Base-by-base conservation (phyloP, 805 yeast genomes). In the Yarrowia sp. region DNA sequence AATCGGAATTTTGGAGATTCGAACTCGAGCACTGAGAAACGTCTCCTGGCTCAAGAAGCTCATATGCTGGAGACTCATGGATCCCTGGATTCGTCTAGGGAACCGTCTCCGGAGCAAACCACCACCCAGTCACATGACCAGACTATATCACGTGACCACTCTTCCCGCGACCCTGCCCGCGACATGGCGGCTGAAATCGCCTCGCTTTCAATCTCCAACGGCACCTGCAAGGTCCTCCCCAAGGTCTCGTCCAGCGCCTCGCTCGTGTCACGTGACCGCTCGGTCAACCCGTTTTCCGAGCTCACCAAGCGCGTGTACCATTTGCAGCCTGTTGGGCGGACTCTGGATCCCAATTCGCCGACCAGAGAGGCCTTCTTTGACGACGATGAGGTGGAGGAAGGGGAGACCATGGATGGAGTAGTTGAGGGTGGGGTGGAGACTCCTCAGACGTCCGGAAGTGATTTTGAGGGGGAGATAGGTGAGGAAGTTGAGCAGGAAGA, bases 211-310 rank as follows among this genome's bases (percentile, higher is more conserved):
- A 59, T 59, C 26, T 59, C 65, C 32, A 59, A 59, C 35, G 65
- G 65, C 8, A 43, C 65, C 9, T 59, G 65, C 65, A 45, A 43
- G 42, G 52, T 59, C 15, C 65, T 59, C 12, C 65, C 65, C 26
- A 59, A 59, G 36, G 65, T 59, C 35, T 12, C 52, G 12, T 59
- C 65, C 19, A 22, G 15, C 35, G 12, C 42, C 11, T 14, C 35
- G 2, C 65, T 59, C 22, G 16, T 14, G 40, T 41, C 49, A 1
- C 52, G 52, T 2, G 52, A 59, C 42, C 32, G 1, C 14, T 42
- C 50, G 1, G 52, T 45, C 11, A 59, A 59, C 52, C 65, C 65
- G 5, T 59, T 59, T 12, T 43, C 65, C 9, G 65, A 59, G 14
- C 41, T 59, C 15, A 42, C 64, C 26, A 43, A 59, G 14, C 52